Evolutionary conservation across 108 stramenopile species (phyloP), one percentile per base, ranked within the genome.

Genomic region (Schizochytrium sp.): DNA sequence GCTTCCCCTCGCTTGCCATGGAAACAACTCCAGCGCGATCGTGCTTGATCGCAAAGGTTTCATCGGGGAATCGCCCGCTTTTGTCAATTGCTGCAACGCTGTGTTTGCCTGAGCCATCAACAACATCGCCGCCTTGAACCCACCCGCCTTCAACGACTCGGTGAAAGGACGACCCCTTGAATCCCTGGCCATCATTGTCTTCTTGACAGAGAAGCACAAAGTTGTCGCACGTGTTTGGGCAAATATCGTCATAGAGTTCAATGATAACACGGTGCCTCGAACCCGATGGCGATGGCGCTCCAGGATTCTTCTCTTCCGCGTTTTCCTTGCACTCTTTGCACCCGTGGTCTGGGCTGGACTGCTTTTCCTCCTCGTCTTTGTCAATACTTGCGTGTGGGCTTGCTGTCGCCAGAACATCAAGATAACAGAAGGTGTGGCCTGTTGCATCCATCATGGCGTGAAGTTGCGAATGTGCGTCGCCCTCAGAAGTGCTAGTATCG

Each of bases 1-100:
- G 72, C 51, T 83, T 83, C 0, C 99, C 99, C 0, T 96, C 92
- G 91, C 98, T 99, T 14, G 98, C 98, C 98, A 98, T 98, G 72
- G 93, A 93, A 29, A 99, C 58, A 51, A 98, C 92, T 5, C 97
- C 98, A 4, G 91, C 21, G 87, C 91, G 71, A 76, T 93, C 91
- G 89, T 94, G 94, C 89, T 83, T 87, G 19, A 89, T 21, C 0
- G 76, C 83, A 41, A 76, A 89, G 72, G 8, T 89, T 58, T 89
- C 89, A 76, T 89, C 89, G 14, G 76, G 72, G 47, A 89, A 87
- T 12, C 5, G 1, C 8, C 28, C 47, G 72, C 72, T 48, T 2
- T 72, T 23, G 28, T 45, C 45, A 23, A 83, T 53, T 1, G 72
- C 88, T 16, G 72, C 72, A 0, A 28, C 51, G 55, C 72, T 72